These are phyloP conservation scores for Ogataea methylovora DNA, from an alignment of 805 yeast genomes.

Conservation along the genomic window DNA sequence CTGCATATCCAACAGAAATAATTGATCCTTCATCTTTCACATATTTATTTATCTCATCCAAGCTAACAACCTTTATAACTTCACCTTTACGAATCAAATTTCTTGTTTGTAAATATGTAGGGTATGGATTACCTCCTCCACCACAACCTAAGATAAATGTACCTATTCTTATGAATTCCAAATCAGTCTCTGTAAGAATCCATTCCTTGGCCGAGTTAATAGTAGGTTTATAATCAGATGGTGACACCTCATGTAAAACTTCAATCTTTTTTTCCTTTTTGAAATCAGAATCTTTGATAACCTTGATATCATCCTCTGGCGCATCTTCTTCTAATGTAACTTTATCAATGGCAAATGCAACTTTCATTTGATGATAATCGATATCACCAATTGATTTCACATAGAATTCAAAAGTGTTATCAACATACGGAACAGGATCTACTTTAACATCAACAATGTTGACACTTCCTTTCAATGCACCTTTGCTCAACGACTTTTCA, in stretches of 20 bases:
- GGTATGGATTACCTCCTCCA: conserved; percentile 44
- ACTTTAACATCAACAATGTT: conserved; percentile 17
- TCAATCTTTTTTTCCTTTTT: neutral
- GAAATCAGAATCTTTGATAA: neutral
- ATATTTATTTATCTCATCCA: conserved; percentile 22
- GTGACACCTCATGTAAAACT: conserved; percentile 8
- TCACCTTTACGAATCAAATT: conserved; percentile 25
- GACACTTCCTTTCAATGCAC: conserved; percentile 19
- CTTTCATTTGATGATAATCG: conserved; percentile 28
- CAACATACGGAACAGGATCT: conserved; percentile 28
- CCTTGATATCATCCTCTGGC: too few relatives aligned
- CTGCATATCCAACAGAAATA: conserved; percentile 31
- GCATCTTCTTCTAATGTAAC: conserved; percentile 23
- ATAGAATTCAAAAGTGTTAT: conserved; percentile 26
- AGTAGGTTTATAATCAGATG: conserved; percentile 22
- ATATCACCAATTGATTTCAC: conserved; percentile 37
- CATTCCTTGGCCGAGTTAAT: conserved; percentile 26
- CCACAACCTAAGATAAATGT: conserved; percentile 40
- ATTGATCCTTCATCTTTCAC: conserved; percentile 21
- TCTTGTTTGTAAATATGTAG: conserved; percentile 27
- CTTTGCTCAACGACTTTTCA: conserved; percentile 15
- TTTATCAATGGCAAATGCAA: conserved; percentile 19
- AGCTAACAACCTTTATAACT: conserved; percentile 27
- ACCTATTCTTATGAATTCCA: conserved; percentile 37
- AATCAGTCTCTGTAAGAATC: conserved; percentile 32